Evolutionary conservation across 1,284 basidiomycete species (phyloP).

Genomic region (Phenoliferia sp.): DNA sequence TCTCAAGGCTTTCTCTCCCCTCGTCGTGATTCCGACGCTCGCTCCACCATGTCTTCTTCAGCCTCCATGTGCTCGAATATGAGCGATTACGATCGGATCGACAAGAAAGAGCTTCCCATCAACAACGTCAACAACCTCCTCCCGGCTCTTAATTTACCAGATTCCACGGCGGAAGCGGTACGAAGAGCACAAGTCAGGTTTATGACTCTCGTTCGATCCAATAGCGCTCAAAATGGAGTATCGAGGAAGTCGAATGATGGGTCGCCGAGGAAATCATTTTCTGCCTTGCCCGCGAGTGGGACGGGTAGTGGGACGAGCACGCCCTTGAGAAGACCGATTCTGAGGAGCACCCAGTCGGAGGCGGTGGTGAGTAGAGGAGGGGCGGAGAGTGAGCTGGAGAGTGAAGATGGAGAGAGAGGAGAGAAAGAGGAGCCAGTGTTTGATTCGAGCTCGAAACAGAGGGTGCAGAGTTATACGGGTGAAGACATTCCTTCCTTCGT

Average conservation of each 20-base stretch:
- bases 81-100: constrained; percentile 16
- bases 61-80: constrained; percentile 9
- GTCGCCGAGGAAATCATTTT: neutral
- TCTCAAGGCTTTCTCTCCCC: neutral
- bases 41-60: constrained; percentile 17
- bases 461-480: constrained; percentile 35
- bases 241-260: neutral
- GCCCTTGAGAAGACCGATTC: constrained; percentile 11
- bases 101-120: too few relatives aligned
- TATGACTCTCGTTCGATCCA: constrained; percentile 28
- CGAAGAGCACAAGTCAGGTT: constrained; percentile 27
- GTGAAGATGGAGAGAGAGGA: neutral
- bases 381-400: neutral
- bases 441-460: constrained; percentile 35
- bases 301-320: too few relatives aligned
- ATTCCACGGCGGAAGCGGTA: constrained; percentile 11
- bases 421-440: constrained; percentile 15
- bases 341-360: constrained; percentile 14
- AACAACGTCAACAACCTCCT: constrained; percentile 1
- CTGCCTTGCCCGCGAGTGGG: neutral
- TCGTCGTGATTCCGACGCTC: constrained; percentile 6
- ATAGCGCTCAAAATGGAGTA: neutral
- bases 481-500: neutral
- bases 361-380: constrained; percentile 7
- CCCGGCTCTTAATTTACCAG: constrained; percentile 2